Conservation (phyloP, 768 basidiomycete genomes). For the Kondoa subrosea region DNA sequence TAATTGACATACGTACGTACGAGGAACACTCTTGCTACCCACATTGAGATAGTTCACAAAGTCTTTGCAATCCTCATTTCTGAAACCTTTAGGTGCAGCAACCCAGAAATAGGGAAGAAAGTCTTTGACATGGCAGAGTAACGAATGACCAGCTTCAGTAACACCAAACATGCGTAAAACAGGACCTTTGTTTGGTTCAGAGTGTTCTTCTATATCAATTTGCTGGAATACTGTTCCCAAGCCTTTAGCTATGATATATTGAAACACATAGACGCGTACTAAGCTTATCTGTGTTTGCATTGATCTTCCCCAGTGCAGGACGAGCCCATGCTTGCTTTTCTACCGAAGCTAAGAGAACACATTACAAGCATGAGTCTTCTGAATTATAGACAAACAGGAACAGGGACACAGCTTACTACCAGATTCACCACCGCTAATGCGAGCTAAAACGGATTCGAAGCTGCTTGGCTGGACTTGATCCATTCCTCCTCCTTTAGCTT, state of each 20-base stretch:
- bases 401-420: slow-evolving; percentile 6
- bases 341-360: slow-evolving; percentile 4
- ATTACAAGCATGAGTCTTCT: too few relatives aligned
- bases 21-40: slow-evolving; percentile 26
- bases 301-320: slow-evolving; percentile 13
- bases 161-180: slow-evolving; percentile 67
- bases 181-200: slow-evolving; percentile 40
- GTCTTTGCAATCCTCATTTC: slow-evolving; percentile 46
- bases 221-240: slow-evolving; percentile 52
- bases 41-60: slow-evolving; percentile 64
- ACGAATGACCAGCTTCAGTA: slow-evolving; percentile 74
- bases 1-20: background rate
- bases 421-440: slow-evolving; percentile 20
- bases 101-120: slow-evolving; percentile 91
- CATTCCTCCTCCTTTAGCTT: slow-evolving; percentile 13
- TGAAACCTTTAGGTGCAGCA: slow-evolving; percentile 67
- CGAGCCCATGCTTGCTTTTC: slow-evolving; percentile 18
- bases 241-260: background rate
- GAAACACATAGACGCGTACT: slow-evolving; percentile 8
- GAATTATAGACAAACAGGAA: background rate
- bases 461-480: background rate
- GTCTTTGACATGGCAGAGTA: slow-evolving; percentile 60
- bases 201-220: slow-evolving; percentile 68
- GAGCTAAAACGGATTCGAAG: slow-evolving; percentile 21
- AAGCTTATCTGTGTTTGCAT: slow-evolving; percentile 17